These are phyloP conservation scores for Penicillium hesseltinei DNA, from an alignment of 2,329 filamentous ascomycete genomes.

Conservation along the genomic window DNA sequence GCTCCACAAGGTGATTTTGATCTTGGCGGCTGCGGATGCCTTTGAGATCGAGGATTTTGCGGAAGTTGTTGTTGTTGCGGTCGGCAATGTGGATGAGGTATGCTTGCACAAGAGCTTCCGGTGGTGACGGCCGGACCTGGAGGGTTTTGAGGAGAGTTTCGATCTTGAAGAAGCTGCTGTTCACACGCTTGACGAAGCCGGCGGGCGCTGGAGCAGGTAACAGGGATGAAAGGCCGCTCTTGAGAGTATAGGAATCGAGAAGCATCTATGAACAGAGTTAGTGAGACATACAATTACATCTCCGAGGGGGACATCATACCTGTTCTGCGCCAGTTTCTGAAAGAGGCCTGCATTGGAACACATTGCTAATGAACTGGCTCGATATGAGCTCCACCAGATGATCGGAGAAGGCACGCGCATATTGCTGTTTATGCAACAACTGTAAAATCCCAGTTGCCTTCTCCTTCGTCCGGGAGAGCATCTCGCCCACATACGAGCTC, in stretches of 20 bases:
- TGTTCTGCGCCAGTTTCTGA: conserved; percentile 93
- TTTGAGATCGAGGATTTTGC: conserved; percentile 93
- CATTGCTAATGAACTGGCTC: conserved; percentile 73
- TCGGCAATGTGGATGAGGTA: conserved; percentile 97
- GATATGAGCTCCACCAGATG: conserved; percentile 89
- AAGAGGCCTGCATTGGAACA: conserved; percentile 85
- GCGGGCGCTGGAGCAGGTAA: conserved; percentile 58
- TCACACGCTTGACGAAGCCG: conserved; percentile 81
- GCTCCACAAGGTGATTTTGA: conserved; percentile 76
- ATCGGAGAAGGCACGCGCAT: conserved; percentile 90
- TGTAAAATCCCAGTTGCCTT: conserved; percentile 72
- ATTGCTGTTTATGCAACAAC: conserved; percentile 83
- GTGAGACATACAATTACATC: background rate
- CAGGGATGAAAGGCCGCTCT: conserved; percentile 50
- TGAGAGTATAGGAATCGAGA: conserved; percentile 77
- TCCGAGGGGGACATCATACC: conserved; percentile 45
- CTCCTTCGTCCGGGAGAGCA: conserved; percentile 70
- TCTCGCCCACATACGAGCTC: conserved; percentile 82
- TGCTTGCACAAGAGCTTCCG: conserved; percentile 91
- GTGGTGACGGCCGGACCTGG: conserved; percentile 85
- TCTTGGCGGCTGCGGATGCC: conserved; percentile 79
- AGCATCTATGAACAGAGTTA: conserved; percentile 65
- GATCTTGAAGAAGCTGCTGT: conserved; percentile 77
- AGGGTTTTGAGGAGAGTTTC: conserved; percentile 94
- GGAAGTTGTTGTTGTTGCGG: conserved; percentile 90